Evolutionary conservation across 2,329 filamentous ascomycete species (phyloP).

Genomic region (Aspergillus unguis): DNA sequence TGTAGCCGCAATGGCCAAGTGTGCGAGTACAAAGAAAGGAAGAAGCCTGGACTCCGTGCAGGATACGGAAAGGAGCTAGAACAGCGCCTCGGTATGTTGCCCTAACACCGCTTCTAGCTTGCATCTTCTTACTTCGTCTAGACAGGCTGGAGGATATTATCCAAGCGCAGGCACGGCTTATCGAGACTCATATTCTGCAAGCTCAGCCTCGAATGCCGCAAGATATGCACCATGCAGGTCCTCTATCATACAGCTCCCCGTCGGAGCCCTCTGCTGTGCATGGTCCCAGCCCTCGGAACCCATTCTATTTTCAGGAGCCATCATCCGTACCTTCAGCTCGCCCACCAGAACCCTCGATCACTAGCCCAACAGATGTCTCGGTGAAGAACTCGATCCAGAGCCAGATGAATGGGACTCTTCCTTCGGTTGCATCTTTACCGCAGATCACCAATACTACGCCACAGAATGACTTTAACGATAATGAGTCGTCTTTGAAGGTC

Average conservation of each 20-base stretch:
- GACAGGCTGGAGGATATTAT: slow-evolving; percentile 67
- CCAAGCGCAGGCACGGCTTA: slow-evolving; percentile 62
- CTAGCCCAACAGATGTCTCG: slow-evolving; percentile 36
- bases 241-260: slow-evolving; percentile 45
- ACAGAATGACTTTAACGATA: slow-evolving; percentile 40
- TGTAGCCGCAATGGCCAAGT: slow-evolving; percentile 63
- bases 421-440: slow-evolving; percentile 23
- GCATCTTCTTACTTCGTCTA: slow-evolving; percentile 15
- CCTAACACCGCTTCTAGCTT: background rate
- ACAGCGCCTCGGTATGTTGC: slow-evolving; percentile 55
- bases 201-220: slow-evolving; percentile 30
- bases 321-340: slow-evolving; percentile 50
- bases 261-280: slow-evolving; percentile 50
- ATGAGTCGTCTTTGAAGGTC: slow-evolving; percentile 55
- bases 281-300: slow-evolving; percentile 57
- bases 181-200: slow-evolving; percentile 55
- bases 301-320: slow-evolving; percentile 61
- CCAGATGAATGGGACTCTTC: slow-evolving; percentile 22
- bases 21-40: slow-evolving; percentile 68
- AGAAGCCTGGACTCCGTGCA: slow-evolving; percentile 64
- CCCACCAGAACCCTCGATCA: slow-evolving; percentile 42
- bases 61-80: slow-evolving; percentile 71
- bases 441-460: slow-evolving; percentile 21
- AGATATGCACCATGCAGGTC: slow-evolving; percentile 24
- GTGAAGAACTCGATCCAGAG: slow-evolving; percentile 25